A percentile compares a stretch with the other conserved stretches of the same genome.
phyloP scores from a whole-genome alignment of 2,329 filamentous ascomycete species.

The Triangularia setosa region DNA sequence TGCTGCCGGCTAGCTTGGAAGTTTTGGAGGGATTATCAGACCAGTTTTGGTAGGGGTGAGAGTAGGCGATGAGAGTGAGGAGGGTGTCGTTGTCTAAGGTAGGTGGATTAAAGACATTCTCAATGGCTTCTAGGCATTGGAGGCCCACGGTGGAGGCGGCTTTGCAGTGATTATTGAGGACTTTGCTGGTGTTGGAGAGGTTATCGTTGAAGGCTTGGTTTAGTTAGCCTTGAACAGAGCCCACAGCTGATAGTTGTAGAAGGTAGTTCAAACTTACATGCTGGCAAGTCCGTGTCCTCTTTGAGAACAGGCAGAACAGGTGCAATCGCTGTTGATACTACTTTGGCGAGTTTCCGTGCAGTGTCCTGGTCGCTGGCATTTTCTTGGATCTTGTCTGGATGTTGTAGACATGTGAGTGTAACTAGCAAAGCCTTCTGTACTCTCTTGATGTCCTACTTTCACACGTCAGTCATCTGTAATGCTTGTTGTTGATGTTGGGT shows the following conservation, averaged over 20 bases:
- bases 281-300: not conserved
- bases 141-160: slow-evolving; percentile 19
- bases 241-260: too few species aligned
- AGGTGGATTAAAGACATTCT: not conserved
- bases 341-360: not conserved
- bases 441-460: not conserved
- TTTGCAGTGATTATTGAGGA: slow-evolving; percentile 8
- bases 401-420: slow-evolving; percentile 14
- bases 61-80: slow-evolving; percentile 34
- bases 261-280: slow-evolving; percentile 1
- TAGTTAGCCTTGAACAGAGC: not conserved
- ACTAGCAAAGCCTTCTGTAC: slow-evolving; percentile 5
- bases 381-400: not conserved
- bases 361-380: not conserved
- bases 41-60: slow-evolving; percentile 27
- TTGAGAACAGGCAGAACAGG: slow-evolving; percentile 6
- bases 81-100: slow-evolving; percentile 26
- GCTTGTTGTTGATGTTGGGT: not conserved
- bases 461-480: not conserved
- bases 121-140: slow-evolving; percentile 15
- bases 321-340: slow-evolving; percentile 13
- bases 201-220: slow-evolving; percentile 7
- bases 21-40: slow-evolving; percentile 29
- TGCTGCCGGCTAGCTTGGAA: slow-evolving; percentile 27
- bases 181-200: not conserved